Conservation (phyloP, 2,329 filamentous ascomycete genomes). For the Trichophyton simii region DNA sequence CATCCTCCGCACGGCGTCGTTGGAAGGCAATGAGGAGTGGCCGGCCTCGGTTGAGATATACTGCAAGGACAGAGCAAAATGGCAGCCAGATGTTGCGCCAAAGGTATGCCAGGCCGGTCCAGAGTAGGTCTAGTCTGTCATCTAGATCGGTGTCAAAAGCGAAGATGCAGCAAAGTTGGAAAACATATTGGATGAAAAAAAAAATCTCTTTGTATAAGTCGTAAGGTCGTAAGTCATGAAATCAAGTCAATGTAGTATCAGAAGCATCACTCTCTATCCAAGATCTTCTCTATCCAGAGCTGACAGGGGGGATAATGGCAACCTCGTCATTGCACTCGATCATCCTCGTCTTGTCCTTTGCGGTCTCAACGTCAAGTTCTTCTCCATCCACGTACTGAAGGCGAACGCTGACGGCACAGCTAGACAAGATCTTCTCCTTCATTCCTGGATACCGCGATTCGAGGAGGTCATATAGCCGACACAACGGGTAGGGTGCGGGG, state of each 20-base stretch:
- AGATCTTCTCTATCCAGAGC: conserved; percentile 26
- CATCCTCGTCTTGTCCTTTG: conserved; percentile 15
- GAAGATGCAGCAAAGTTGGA: neutral
- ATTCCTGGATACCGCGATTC: conserved; percentile 33
- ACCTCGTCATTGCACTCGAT: conserved; percentile 32
- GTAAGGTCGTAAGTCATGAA: neutral
- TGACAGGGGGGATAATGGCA: conserved; percentile 37
- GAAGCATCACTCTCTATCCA: neutral
- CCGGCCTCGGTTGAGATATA: conserved; percentile 43
- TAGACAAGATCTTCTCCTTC: conserved; percentile 25
- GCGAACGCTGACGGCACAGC: conserved; percentile 32
- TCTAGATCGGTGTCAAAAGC: neutral
- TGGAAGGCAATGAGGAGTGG: conserved; percentile 38
- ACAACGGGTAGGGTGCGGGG: conserved; percentile 30
- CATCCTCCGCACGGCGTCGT: conserved; percentile 40
- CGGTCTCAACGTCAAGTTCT: conserved; percentile 13
- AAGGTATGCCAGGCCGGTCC: neutral
- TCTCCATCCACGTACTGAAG: conserved; percentile 32
- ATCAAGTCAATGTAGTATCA: neutral
- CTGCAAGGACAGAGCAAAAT: conserved; percentile 39
- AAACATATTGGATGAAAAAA: neutral
- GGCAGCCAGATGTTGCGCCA: conserved; percentile 40
- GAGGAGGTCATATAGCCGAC: conserved; percentile 26
- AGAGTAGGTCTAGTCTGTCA: neutral
- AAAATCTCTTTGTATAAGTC: neutral